These are phyloP conservation scores for Potentilla sterilis DNA, from an alignment of 306 rosid species.

Conservation along the genomic window DNA sequence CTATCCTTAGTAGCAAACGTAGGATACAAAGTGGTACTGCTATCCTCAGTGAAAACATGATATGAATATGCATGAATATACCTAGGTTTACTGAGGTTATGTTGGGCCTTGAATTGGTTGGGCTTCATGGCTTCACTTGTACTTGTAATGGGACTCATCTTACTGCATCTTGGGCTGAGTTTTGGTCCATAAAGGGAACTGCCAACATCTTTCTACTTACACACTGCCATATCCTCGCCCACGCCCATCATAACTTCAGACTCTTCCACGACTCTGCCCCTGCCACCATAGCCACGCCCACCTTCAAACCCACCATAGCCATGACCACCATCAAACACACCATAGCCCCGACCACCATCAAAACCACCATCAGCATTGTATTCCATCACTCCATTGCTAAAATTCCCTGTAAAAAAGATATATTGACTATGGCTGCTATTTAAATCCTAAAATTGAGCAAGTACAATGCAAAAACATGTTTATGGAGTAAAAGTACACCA, in stretches of 20 bases:
- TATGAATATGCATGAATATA: too few relatives aligned
- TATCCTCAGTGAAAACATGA: too few relatives aligned
- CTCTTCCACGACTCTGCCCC: conserved; percentile 27
- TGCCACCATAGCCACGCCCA: too few relatives aligned
- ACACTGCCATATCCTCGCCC: conserved; percentile 26
- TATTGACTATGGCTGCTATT: background rate
- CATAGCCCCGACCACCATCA: conserved; percentile 22
- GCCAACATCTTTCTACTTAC: too few relatives aligned
- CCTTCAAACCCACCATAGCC: conserved; percentile 31
- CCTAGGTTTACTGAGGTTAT: too few relatives aligned
- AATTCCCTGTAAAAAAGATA: conserved; percentile 13
- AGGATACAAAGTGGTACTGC: too few relatives aligned
- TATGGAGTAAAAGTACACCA: background rate
- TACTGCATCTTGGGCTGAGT: too few relatives aligned
- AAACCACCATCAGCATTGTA: conserved; percentile 23
- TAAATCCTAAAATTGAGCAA: background rate
- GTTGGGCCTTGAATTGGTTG: too few relatives aligned
- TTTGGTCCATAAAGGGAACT: too few relatives aligned
- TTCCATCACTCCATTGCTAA: conserved; percentile 24
- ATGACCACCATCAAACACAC: conserved; percentile 11
- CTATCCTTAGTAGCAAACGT: too few relatives aligned
- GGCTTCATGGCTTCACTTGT: too few relatives aligned
- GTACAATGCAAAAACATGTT: background rate
- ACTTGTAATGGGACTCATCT: too few relatives aligned
- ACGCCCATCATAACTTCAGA: conserved; percentile 23